Conservation (phyloP, 768 basidiomycete genomes). For the Russula olivacea region DNA sequence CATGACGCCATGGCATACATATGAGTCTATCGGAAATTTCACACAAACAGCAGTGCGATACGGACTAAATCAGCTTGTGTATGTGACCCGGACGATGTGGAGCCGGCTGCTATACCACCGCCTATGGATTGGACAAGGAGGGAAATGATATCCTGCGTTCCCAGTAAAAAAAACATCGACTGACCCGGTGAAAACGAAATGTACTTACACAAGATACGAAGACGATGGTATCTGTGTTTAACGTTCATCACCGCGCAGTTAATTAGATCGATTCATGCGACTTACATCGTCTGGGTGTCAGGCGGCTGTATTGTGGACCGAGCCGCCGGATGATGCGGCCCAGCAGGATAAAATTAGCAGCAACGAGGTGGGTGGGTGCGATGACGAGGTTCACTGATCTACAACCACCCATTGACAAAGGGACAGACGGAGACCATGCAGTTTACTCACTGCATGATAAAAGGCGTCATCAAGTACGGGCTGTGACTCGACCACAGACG, state of each 20-base stretch:
- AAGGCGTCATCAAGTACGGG: slow-evolving; percentile 7
- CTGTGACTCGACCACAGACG: slow-evolving; percentile 22
- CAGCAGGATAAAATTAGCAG: slow-evolving; percentile 23
- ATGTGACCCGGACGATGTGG: not conserved
- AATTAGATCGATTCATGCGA: not conserved
- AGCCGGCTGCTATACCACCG: slow-evolving; percentile 11
- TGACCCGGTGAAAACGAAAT: not conserved
- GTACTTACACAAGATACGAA: slow-evolving; percentile 20
- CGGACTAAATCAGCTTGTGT: slow-evolving; percentile 3
- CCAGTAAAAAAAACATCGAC: not conserved
- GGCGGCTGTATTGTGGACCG: slow-evolving; percentile 21
- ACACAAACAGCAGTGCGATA: not conserved
- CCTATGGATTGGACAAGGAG: slow-evolving; percentile 18
- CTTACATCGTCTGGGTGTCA: slow-evolving; percentile 19
- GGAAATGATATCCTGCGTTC: slow-evolving; percentile 18
- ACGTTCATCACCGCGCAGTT: not conserved
- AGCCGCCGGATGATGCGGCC: slow-evolving; percentile 21
- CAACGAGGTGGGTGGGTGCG: slow-evolving; percentile 23
- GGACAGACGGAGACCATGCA: not conserved
- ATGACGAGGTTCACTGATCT: slow-evolving; percentile 14
- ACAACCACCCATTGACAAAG: not conserved
- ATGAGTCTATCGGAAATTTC: not conserved
- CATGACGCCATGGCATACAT: too few species aligned
- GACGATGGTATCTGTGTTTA: slow-evolving; percentile 6
- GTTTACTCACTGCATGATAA: slow-evolving; percentile 20